phyloP scores from a whole-genome alignment of 805 yeast genomes.

The Ogataea pilisensis region DNA sequence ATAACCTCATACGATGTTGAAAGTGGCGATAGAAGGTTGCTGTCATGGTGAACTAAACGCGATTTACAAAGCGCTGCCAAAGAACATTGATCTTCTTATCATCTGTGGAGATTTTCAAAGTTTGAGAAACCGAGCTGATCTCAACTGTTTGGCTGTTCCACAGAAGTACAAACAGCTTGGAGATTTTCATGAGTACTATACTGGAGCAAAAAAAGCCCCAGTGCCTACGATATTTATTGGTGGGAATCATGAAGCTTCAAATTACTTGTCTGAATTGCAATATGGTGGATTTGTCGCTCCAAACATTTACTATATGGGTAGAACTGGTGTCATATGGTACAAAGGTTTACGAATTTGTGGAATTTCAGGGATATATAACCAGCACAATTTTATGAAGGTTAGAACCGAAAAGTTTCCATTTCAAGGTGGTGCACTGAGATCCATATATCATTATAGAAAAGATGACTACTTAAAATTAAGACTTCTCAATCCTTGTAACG shows the following conservation, averaged over 20 bases:
- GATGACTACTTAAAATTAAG: slow-evolving; percentile 56
- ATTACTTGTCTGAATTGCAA: slow-evolving; percentile 64
- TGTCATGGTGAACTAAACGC: slow-evolving; percentile 74
- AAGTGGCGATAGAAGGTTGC: slow-evolving; percentile 81
- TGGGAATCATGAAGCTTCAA: slow-evolving; percentile 92
- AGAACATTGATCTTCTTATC: slow-evolving; percentile 54
- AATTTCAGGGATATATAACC: slow-evolving; percentile 76
- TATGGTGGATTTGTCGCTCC: slow-evolving; percentile 95
- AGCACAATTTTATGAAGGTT: slow-evolving; percentile 40
- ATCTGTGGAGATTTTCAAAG: slow-evolving; percentile 95
- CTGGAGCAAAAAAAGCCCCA: slow-evolving; percentile 61
- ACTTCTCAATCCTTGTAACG: slow-evolving; percentile 28
- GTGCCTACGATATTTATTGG: slow-evolving; percentile 80
- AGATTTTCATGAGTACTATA: slow-evolving; percentile 73
- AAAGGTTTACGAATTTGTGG: slow-evolving; percentile 79
- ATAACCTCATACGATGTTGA: slow-evolving; percentile 20
- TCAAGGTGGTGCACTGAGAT: slow-evolving; percentile 40
- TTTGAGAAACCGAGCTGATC: slow-evolving; percentile 57
- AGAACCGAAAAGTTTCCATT: slow-evolving; percentile 48
- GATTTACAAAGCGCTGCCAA: slow-evolving; percentile 41
- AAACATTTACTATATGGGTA: slow-evolving; percentile 80
- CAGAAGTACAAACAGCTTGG: slow-evolving; percentile 69
- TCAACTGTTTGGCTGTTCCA: slow-evolving; percentile 73
- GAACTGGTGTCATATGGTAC: slow-evolving; percentile 67
- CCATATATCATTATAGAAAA: slow-evolving; percentile 72